Evolutionary conservation across 768 basidiomycete genomes (phyloP).

Genomic region (Lactifluus volemus): DNA sequence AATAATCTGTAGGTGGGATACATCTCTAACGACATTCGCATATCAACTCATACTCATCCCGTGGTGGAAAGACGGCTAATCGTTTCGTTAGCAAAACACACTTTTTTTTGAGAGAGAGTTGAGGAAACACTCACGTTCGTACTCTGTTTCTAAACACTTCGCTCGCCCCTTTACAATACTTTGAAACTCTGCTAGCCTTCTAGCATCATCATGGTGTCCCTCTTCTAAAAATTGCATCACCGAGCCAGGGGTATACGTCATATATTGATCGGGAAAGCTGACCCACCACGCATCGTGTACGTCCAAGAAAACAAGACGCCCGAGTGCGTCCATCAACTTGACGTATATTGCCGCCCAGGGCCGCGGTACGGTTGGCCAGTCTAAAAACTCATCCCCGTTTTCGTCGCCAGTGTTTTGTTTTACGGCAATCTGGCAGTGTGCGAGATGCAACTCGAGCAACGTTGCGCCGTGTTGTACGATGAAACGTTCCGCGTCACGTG

Average conservation of each 20-base stretch:
- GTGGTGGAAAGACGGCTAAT: conserved; percentile 3
- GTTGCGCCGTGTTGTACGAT: conserved; percentile 3
- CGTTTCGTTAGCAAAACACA: neutral
- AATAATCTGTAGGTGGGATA: neutral
- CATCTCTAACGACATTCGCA: conserved; percentile 11
- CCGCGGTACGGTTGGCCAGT: conserved; percentile 4
- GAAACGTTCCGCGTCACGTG: conserved; percentile 6
- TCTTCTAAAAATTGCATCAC: conserved; percentile 9
- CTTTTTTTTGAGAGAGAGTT: neutral
- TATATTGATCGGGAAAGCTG: conserved; percentile 8
- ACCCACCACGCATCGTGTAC: conserved; percentile 13
- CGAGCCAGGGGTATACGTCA: neutral
- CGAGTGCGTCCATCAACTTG: neutral
- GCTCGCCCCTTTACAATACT: neutral
- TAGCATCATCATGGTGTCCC: conserved; percentile 1
- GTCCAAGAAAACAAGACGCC: conserved; percentile 4
- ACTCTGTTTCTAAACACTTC: neutral
- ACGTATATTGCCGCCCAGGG: conserved; percentile 8
- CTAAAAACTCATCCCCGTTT: neutral
- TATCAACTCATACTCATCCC: conserved; percentile 9
- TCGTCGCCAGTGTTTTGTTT: neutral
- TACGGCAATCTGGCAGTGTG: conserved; percentile 9
- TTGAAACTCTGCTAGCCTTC: neutral
- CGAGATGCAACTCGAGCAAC: conserved; percentile 6
- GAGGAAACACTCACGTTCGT: conserved; percentile 5